Conservation (phyloP, 345 rosid genomes). For the Syzygium jambos region DNA sequence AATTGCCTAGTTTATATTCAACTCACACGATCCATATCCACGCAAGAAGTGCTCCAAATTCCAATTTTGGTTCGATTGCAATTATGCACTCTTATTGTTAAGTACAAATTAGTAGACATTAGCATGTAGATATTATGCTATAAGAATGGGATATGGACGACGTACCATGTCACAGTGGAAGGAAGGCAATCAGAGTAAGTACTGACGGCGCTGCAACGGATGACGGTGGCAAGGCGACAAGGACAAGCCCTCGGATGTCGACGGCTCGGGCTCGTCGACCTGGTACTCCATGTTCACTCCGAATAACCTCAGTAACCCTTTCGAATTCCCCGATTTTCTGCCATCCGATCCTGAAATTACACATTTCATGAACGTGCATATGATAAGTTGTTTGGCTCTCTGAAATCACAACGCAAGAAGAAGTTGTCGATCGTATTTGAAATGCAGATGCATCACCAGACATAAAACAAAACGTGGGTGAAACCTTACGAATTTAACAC, state of each 20-base stretch:
- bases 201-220: background rate
- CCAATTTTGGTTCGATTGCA: background rate
- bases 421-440: constrained; percentile 23
- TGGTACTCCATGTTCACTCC: constrained; percentile 93
- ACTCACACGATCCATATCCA: background rate
- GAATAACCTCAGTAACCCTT: constrained; percentile 54
- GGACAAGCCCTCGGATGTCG: background rate
- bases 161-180: background rate
- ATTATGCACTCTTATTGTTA: background rate
- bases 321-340: constrained; percentile 36
- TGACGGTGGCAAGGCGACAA: background rate
- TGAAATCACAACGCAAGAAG: background rate
- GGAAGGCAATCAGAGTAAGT: background rate
- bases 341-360: constrained; percentile 19
- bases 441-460: background rate
- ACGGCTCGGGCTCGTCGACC: constrained; percentile 19
- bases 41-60: background rate
- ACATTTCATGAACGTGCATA: background rate
- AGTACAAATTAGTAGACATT: background rate
- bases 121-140: background rate
- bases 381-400: background rate
- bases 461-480: background rate
- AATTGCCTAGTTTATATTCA: background rate
- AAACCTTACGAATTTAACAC: background rate
- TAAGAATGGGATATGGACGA: background rate